These are phyloP conservation scores for Oryza rufipogon DNA, from an alignment of 176 grass and related monocot genomes.

Conservation along the genomic window DNA sequence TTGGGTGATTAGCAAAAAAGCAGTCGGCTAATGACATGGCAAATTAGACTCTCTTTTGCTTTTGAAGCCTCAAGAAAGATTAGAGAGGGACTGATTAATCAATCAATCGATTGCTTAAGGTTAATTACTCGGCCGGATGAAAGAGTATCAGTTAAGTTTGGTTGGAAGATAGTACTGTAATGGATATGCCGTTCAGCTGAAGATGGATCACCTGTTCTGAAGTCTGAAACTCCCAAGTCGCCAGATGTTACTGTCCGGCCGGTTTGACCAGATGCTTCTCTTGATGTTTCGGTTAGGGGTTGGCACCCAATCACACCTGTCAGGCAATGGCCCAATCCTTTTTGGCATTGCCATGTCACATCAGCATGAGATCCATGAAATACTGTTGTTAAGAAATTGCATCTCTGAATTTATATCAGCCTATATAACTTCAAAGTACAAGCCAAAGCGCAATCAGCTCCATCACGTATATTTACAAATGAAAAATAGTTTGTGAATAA, in stretches of 20 bases:
- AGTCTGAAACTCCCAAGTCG: neutral
- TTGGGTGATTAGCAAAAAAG: conserved; percentile 14
- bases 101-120: neutral
- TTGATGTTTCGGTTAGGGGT: neutral
- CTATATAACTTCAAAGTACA: neutral
- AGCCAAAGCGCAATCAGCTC: too few relatives aligned
- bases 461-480: too few relatives aligned
- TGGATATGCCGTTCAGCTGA: neutral
- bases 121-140: neutral
- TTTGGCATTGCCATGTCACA: neutral
- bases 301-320: conserved; percentile 8
- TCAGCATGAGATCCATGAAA: neutral
- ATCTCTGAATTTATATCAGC: neutral
- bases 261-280: conserved; percentile 10
- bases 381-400: too few relatives aligned
- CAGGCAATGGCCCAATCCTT: neutral
- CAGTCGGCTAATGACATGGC: neutral
- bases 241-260: neutral
- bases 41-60: neutral
- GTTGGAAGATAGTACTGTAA: neutral
- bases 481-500: too few relatives aligned
- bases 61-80: neutral
- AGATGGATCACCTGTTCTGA: neutral
- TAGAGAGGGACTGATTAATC: neutral
- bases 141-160: neutral